A percentile compares a stretch with the other conserved stretches of the same genome.
Conservation (phyloP, 2,329 filamentous ascomycete species). For the Fusarium foetens region DNA sequence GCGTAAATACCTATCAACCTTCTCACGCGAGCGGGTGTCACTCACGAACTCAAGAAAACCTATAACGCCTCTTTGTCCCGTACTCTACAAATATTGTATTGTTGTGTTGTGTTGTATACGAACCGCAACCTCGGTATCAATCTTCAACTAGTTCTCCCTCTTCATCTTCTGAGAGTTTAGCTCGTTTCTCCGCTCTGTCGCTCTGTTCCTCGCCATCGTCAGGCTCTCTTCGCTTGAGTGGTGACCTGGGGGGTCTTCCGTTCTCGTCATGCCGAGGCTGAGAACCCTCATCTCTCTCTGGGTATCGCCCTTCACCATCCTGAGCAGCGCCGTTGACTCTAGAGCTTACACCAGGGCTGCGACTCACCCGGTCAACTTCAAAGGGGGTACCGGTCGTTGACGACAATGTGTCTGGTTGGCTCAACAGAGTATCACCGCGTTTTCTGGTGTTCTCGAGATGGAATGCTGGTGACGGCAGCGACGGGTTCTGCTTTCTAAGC, state of each 20-base stretch:
- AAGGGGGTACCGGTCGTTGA: slow-evolving; percentile 61
- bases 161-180: slow-evolving; percentile 59
- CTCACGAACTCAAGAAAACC: slow-evolving; percentile 25
- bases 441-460: slow-evolving; percentile 66
- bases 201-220: slow-evolving; percentile 50
- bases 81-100: slow-evolving; percentile 29
- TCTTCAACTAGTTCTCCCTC: slow-evolving; percentile 60
- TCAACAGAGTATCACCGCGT: slow-evolving; percentile 55
- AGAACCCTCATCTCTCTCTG: slow-evolving; percentile 47
- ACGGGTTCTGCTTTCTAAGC: slow-evolving; percentile 65
- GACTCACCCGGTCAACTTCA: slow-evolving; percentile 59
- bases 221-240: slow-evolving; percentile 56
- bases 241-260: slow-evolving; percentile 49
- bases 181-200: slow-evolving; percentile 56
- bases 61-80: slow-evolving; percentile 37
- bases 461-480: slow-evolving; percentile 65
- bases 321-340: slow-evolving; percentile 54
- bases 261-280: slow-evolving; percentile 48
- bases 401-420: slow-evolving; percentile 57
- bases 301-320: slow-evolving; percentile 45
- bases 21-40: slow-evolving; percentile 14
- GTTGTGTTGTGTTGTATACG: neutral
- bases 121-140: slow-evolving; percentile 19
- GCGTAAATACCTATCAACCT: slow-evolving; percentile 30
- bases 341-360: slow-evolving; percentile 60